Base-by-base conservation (phyloP, 768 basidiomycete genomes). In the Pisolithus marmoratus region DNA sequence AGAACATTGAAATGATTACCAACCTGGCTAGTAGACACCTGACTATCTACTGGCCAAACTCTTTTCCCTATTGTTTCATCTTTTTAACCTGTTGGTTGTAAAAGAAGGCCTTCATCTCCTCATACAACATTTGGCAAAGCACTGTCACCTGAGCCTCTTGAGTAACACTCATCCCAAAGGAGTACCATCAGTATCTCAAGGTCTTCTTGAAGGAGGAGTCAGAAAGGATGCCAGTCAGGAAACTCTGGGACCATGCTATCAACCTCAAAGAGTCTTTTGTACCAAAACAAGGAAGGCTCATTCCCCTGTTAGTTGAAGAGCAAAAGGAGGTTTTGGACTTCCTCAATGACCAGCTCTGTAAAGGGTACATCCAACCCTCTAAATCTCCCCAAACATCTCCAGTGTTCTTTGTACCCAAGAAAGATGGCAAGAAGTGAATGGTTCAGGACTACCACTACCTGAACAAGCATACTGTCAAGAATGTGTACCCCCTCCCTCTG, bases 361-460 rank as follows among this genome's bases (percentile, higher is more conserved):
- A 41, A 37, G 54, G 57, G 7, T 47, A 49, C 34, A 58, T 43
- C 15, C 44, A 49, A 34, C 53, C 55, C 1, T 64, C 61, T n/a
- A n/a, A n/a, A n/a, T n/a, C n/a, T n/a, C n/a, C n/a, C n/a, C n/a
- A n/a, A n/a, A n/a, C n/a, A n/a, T 44, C 52, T 4, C 58, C 54
- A 7, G 41, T 57, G 8, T 57, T 57, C 41, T 57, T 57, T n/a
- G 20, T 43, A n/a, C 42, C 42, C 2, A 43, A 43, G 42, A 60
- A 60, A 24, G 52, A 60, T 51, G 52, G 59, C 4, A 51, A 40
- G 9, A 23, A 56, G 5, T 38, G 46, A 11, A 49, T 45, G 12
- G 53, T 54, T 11, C 48, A 53, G 36, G 57, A 68, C 29, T 65
- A 67, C 27, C 23, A 54, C 11, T 23, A 50, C n/a, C 31, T 54